Percentiles rank a stretch among this genome's conserved stretches.
phyloP scores from a whole-genome alignment of 2,329 filamentous ascomycete genomes.

The Aspergillus neotritici region DNA sequence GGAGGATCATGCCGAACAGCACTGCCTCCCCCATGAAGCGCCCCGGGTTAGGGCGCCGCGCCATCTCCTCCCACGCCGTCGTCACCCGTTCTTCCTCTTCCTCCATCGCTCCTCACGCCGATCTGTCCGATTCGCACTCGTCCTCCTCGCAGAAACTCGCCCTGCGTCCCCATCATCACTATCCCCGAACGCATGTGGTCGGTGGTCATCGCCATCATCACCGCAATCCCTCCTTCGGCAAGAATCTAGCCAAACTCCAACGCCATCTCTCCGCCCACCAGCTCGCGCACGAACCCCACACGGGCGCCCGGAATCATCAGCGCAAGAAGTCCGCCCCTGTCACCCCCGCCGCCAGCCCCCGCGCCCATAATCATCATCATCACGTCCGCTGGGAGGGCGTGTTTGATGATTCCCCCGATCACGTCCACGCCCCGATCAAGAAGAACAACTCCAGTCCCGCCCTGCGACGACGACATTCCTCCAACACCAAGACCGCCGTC shows the following conservation, averaged over 20 bases:
- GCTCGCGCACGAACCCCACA: conserved; percentile 31
- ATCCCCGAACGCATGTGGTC: conserved; percentile 32
- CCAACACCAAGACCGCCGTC: conserved; percentile 36
- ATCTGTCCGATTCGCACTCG: conserved; percentile 25
- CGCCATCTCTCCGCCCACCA: conserved; percentile 26
- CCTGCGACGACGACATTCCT: conserved; percentile 34
- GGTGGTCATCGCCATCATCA: conserved; percentile 36
- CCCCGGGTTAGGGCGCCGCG: conserved; percentile 36
- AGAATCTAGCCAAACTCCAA: conserved; percentile 42
- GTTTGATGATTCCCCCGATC: conserved; percentile 28
- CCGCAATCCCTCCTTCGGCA: conserved; percentile 40
- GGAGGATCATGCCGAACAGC: conserved; percentile 9
- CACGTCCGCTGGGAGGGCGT: conserved; percentile 41
- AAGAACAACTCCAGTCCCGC: conserved; percentile 43
- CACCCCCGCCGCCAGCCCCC: conserved; percentile 41
- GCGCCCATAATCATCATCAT: conserved; percentile 25
- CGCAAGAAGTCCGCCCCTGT: conserved; percentile 43
- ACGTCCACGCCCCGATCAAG: conserved; percentile 35
- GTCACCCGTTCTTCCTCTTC: conserved; percentile 31
- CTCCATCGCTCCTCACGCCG: conserved; percentile 21
- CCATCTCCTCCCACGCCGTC: conserved; percentile 37
- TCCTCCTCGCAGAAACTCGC: conserved; percentile 28
- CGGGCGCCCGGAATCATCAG: conserved; percentile 35
- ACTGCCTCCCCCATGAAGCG: conserved; percentile 37
- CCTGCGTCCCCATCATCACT: conserved; percentile 36